Conservation (phyloP, 1,284 basidiomycete genomes). For the Microstroma glucosiphilum region DNA sequence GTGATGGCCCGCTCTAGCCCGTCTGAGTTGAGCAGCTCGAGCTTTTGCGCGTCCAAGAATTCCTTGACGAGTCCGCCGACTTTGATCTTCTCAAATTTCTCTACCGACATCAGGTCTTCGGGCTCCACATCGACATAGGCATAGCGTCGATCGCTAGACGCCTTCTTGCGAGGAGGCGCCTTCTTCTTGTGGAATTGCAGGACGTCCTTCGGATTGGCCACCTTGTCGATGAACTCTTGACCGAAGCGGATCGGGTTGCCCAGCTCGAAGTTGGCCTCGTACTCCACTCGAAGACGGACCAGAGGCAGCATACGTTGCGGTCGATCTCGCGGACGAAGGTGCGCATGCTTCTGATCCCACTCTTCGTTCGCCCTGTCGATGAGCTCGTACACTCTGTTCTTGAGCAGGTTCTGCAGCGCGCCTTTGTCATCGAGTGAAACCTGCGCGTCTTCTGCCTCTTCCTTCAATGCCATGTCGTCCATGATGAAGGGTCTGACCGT, state of each 20-base stretch:
- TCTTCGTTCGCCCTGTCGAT: constrained; percentile 68
- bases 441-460: constrained; percentile 53
- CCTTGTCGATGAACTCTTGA: constrained; percentile 80
- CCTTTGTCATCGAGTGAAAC: constrained; percentile 27
- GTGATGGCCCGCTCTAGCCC: constrained; percentile 39
- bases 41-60: constrained; percentile 35
- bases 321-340: constrained; percentile 51
- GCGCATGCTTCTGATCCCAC: constrained; percentile 67
- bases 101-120: constrained; percentile 27
- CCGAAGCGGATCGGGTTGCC: constrained; percentile 89
- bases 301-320: constrained; percentile 68
- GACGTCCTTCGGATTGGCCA: constrained; percentile 91
- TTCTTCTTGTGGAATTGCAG: constrained; percentile 81
- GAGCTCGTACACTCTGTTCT: constrained; percentile 52
- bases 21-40: constrained; percentile 39
- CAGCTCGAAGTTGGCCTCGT: constrained; percentile 37
- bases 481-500: constrained; percentile 94
- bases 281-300: constrained; percentile 64
- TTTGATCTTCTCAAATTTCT: constrained; percentile 38
- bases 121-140: constrained; percentile 25
- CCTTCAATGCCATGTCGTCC: constrained; percentile 69
- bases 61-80: constrained; percentile 38
- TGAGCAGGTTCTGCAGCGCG: constrained; percentile 31
- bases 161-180: constrained; percentile 13
- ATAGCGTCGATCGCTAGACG: constrained; percentile 9